phyloP scores from a whole-genome alignment of 306 rosid species.

The Malus sylvestris region DNA sequence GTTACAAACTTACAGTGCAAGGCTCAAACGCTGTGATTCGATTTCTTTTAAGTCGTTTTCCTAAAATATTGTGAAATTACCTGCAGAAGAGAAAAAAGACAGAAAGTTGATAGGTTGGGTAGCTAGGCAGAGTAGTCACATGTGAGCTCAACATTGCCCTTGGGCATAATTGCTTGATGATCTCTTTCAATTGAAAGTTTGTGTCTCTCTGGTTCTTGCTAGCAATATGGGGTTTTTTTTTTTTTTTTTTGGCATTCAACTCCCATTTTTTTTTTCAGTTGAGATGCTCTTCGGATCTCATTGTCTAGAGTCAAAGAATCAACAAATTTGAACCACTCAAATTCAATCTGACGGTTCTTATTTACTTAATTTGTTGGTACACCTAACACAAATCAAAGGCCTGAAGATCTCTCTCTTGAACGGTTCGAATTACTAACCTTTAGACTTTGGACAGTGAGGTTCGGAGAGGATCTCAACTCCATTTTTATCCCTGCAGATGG shows the following conservation, averaged over 20 bases:
- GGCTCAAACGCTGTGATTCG: background rate
- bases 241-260: background rate
- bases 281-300: too few species aligned
- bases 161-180: background rate
- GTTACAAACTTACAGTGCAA: background rate
- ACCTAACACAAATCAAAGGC: too few species aligned
- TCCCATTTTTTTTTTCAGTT: background rate
- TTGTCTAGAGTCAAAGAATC: too few species aligned
- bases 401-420: too few species aligned
- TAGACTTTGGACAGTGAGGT: too few species aligned
- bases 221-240: background rate
- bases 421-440: background rate
- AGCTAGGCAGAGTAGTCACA: background rate
- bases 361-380: too few species aligned
- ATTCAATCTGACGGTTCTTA: too few species aligned
- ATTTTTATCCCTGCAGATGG: background rate
- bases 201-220: background rate
- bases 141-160: background rate
- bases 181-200: background rate
- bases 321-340: too few species aligned
- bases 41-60: background rate
- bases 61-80: background rate
- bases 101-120: background rate
- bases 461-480: too few species aligned
- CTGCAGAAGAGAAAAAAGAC: background rate